Base-by-base conservation (phyloP, 495 filamentous ascomycete genomes). In the Penicillium herquei region DNA sequence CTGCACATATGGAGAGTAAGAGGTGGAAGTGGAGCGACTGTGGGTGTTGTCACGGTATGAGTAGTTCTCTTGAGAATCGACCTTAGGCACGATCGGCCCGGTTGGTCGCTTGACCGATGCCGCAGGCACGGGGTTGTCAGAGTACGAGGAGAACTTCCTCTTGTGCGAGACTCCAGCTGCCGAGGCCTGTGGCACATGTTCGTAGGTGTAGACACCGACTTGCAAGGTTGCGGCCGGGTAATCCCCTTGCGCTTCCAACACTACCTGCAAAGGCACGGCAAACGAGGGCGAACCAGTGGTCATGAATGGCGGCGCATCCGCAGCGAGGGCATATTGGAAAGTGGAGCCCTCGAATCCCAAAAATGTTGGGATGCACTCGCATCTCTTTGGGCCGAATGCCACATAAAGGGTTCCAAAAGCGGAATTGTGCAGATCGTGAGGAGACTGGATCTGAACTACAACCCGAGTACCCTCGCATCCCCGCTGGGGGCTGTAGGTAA, bases 151-250 rank as follows among this genome's bases (percentile, higher is more conserved):
- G 26, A 79, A 66, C 51, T 84, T 82, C 44, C 83, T 70, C 66
- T 87, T 88, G 39, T 75, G 76, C 6, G 67, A 62, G 10, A 72
- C 64, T 8, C 59, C 64, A 5, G 66, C 56, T 8, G 75, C 61
- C 3, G 69, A 71, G 11, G 66, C 61, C 6, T 71, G 70, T 12
- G 68, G 42, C 13, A 66, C 63, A 39, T 83, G 79, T 54, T 81
- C 78, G 55, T 95, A 98, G 3, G 84, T 86, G 67, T 95, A 97
- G 13, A 78, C 75, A 58, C 90, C 92, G 33, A 90, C 83, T 52
- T 91, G 85, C 12, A 87, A 73, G 10, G 82, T 80, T 7, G 81
- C 78, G 16, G 88, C 65, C 52, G 79, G 75, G 52, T 82, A 80
- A 7, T 87, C 87, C 43, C 80, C 78, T 21, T 84, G 78, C 41